phyloP scores from a whole-genome alignment of 2,329 filamentous ascomycete species.

The Diaporthe aspalathi region DNA sequence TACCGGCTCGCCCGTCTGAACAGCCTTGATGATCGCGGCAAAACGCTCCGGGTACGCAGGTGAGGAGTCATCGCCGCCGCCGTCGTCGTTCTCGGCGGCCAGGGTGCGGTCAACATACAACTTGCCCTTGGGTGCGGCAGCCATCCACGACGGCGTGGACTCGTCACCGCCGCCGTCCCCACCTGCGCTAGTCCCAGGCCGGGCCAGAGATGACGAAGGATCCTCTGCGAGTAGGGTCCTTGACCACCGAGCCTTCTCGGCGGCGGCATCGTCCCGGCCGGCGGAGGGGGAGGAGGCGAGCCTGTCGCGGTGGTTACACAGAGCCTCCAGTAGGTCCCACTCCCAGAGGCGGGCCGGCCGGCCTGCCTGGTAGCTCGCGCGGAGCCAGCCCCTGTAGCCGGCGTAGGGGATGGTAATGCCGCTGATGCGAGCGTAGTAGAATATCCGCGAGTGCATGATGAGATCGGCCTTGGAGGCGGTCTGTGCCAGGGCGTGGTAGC shows the following conservation, averaged over 20 bases:
- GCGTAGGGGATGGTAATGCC: slow-evolving; percentile 71
- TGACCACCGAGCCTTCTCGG: slow-evolving; percentile 35
- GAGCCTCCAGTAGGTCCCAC: slow-evolving; percentile 38
- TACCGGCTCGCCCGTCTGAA: slow-evolving; percentile 83
- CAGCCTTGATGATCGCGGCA: slow-evolving; percentile 85
- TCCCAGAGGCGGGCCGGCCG: slow-evolving; percentile 42
- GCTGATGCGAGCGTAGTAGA: slow-evolving; percentile 70
- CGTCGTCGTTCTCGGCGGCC: slow-evolving; percentile 39
- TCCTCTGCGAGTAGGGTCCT: slow-evolving; percentile 28
- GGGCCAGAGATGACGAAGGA: not conserved
- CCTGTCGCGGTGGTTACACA: slow-evolving; percentile 42
- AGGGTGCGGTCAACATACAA: slow-evolving; percentile 57
- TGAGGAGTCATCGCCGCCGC: slow-evolving; percentile 40
- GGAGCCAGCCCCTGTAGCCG: slow-evolving; percentile 75
- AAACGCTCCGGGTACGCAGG: slow-evolving; percentile 82
- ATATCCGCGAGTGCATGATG: slow-evolving; percentile 51
- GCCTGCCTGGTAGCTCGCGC: slow-evolving; percentile 48
- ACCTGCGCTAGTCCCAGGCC: not conserved
- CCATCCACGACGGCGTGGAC: slow-evolving; percentile 56
- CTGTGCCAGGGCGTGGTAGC: slow-evolving; percentile 35
- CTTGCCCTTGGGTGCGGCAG: slow-evolving; percentile 60
- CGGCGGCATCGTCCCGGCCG: not conserved
- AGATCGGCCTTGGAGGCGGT: slow-evolving; percentile 39
- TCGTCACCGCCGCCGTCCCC: slow-evolving; percentile 24
- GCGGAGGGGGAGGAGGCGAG: slow-evolving; percentile 6